Evolutionary conservation across 1,284 basidiomycete genomes (phyloP).

Genomic region (Papiliotrema terrestris): DNA sequence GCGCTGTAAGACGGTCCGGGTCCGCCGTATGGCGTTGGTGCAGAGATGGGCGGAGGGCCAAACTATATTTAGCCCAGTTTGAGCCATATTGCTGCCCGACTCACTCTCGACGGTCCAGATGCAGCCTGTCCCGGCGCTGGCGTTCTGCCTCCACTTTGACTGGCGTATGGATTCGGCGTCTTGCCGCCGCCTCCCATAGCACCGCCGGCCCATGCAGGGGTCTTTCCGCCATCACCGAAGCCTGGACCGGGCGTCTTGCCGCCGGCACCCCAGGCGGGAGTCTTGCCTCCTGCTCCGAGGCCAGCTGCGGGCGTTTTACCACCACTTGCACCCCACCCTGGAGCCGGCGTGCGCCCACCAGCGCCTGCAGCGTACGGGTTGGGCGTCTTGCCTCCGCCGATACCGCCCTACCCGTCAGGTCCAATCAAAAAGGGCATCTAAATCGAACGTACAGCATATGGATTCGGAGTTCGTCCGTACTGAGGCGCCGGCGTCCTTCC

Average conservation of each 20-base stretch:
- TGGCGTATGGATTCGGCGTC: slow-evolving; percentile 60
- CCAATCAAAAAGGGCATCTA: slow-evolving; percentile 32
- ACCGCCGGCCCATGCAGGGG: slow-evolving; percentile 42
- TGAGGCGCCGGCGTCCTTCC: slow-evolving; percentile 45
- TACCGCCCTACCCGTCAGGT: slow-evolving; percentile 56
- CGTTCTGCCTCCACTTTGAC: slow-evolving; percentile 29
- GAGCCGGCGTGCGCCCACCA: slow-evolving; percentile 58
- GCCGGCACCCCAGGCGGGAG: slow-evolving; percentile 21
- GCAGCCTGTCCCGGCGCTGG: slow-evolving; percentile 31
- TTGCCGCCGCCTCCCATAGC: slow-evolving; percentile 36
- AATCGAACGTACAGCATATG: slow-evolving; percentile 57
- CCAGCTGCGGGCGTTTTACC: slow-evolving; percentile 7
- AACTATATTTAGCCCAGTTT: background rate
- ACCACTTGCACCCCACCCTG: slow-evolving; percentile 45
- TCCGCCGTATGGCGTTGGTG: slow-evolving; percentile 55
- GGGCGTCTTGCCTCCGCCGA: slow-evolving; percentile 54
- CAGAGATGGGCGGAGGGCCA: slow-evolving; percentile 35
- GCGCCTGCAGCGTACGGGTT: slow-evolving; percentile 62
- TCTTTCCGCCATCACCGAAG: slow-evolving; percentile 32
- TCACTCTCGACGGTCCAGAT: slow-evolving; percentile 39
- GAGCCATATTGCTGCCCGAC: background rate
- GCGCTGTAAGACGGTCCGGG: slow-evolving; percentile 26
- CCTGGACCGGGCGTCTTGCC: slow-evolving; percentile 34
- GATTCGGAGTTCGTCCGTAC: slow-evolving; percentile 65
- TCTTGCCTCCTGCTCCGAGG: slow-evolving; percentile 45